phyloP scores from a whole-genome alignment of 164 flowering plant species.

The Stephania yunnanensis region DNA sequence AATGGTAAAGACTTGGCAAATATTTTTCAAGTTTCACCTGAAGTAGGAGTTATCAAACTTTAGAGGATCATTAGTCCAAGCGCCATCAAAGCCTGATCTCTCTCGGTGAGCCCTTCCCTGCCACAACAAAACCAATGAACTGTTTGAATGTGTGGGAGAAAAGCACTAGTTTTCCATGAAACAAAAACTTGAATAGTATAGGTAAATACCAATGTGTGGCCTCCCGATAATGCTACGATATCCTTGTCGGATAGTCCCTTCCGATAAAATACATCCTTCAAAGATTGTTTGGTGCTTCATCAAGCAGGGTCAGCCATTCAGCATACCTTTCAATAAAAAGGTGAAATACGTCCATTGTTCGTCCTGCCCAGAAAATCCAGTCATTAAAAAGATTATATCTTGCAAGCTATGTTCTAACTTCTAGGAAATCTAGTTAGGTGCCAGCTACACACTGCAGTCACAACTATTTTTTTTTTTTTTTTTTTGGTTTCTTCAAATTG shows the following conservation, averaged over 20 bases:
- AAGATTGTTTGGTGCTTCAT: too few relatives aligned
- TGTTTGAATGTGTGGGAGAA: neutral
- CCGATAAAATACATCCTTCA: constrained; percentile 64
- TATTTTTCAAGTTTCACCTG: constrained; percentile 38
- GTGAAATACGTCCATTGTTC: too few relatives aligned
- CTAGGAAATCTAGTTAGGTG: too few relatives aligned
- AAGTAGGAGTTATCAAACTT: constrained; percentile 91
- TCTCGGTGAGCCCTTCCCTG: constrained; percentile 87
- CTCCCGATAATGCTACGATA: constrained; percentile 90
- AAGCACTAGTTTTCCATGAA: neutral
- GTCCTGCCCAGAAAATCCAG: too few relatives aligned
- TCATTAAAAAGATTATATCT: too few relatives aligned
- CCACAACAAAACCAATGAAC: constrained; percentile 10
- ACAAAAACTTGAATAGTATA: neutral
- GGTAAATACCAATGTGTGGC: constrained; percentile 65
- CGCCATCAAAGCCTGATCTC: constrained; percentile 88
- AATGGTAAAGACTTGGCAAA: neutral
- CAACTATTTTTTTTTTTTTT: too few relatives aligned
- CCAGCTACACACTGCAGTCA: too few relatives aligned
- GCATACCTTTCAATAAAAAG: too few relatives aligned
- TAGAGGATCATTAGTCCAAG: constrained; percentile 82
- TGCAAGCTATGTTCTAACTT: too few relatives aligned
- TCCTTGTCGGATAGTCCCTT: constrained; percentile 95
- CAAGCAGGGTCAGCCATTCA: too few relatives aligned
- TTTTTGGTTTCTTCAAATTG: too few relatives aligned